Evolutionary conservation across 257 asterid genomes (phyloP).

Genomic region (Rubia yunnanensis): DNA sequence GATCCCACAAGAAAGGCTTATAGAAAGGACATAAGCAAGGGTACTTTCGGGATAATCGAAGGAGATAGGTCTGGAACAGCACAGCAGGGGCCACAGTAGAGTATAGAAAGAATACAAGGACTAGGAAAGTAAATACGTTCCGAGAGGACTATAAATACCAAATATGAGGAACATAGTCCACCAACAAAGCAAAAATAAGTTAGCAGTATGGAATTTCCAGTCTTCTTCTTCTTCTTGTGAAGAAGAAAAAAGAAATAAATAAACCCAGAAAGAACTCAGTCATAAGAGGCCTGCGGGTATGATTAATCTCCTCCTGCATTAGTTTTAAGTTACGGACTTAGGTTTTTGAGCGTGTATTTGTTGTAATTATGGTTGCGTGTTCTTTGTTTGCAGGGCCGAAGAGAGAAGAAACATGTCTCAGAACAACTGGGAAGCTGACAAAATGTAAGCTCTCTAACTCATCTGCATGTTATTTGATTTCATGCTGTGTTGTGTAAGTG

Average conservation of each 20-base stretch:
- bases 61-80: not conserved
- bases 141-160: slow-evolving; percentile 6
- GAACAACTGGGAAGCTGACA: slow-evolving; percentile 99
- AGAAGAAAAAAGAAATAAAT: no score
- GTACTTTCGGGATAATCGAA: not conserved
- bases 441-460: slow-evolving; percentile 49
- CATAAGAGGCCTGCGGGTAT: not conserved
- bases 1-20: not conserved
- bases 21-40: not conserved
- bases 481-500: not conserved
- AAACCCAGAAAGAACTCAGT: slow-evolving; percentile 17
- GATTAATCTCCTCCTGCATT: slow-evolving; percentile 1
- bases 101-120: slow-evolving; percentile 1
- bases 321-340: not conserved
- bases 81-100: not conserved
- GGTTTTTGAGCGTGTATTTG: not conserved
- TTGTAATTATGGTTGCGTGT: not conserved
- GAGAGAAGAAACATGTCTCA: slow-evolving; percentile 65
- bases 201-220: slow-evolving; percentile 29
- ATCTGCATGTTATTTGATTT: not conserved
- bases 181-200: slow-evolving; percentile 26
- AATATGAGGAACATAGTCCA: slow-evolving; percentile 31
- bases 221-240: slow-evolving; percentile 1
- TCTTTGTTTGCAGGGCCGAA: slow-evolving; percentile 12
- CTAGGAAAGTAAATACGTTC: not conserved